Evolutionary conservation across 2,329 filamentous ascomycete species (phyloP), one percentile per base, ranked within the genome.

Genomic region (Curvularia lunata): DNA sequence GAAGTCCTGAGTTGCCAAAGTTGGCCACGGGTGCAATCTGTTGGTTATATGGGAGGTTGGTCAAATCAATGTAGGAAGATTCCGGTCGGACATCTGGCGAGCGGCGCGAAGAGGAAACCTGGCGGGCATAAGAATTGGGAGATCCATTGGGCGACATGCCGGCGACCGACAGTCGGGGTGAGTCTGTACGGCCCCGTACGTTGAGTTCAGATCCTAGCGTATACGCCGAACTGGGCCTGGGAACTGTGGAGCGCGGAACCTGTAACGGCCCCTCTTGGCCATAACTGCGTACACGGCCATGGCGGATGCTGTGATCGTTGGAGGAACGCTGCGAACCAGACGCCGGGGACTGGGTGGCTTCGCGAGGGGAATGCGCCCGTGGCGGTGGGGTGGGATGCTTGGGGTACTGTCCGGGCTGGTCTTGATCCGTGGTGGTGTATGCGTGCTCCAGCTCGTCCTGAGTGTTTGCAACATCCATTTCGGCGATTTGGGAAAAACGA

Each of bases 1-100:
- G 89, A 48, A 99, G 81, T 62, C 90, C 85, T 10, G 90, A 87
- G 73, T 98, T 97, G 76, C 96, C 91, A 58, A 96, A 83, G 27
- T 85, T 81, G 37, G 82, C 78, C 6, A 81, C 80, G 72, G 80
- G 91, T 70, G 78, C 91, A 76, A 78, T 86, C 56, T 91, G 91
- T 75, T 96, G 92, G 23, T 91, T 91, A 74, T 96, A 96, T 0
- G 91, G 91, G 2, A 86, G 79, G 58, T 80, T 88, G 28, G 88
- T 79, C 38, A 88, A 77, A 67, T 88, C 85, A 28, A 88, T 77
- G 65, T 87, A 87, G 6, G 86, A 88, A 6, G 86, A 88, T 7
- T 82, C 72, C 0, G 86, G 85, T 48, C 86, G 79, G 51, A 76
- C 80, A 59, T 86, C 84, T 3, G 86, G 86, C 16, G 86, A 88